phyloP scores from a whole-genome alignment of 768 basidiomycete genomes.

The Boletus rufocinnamomeus region DNA sequence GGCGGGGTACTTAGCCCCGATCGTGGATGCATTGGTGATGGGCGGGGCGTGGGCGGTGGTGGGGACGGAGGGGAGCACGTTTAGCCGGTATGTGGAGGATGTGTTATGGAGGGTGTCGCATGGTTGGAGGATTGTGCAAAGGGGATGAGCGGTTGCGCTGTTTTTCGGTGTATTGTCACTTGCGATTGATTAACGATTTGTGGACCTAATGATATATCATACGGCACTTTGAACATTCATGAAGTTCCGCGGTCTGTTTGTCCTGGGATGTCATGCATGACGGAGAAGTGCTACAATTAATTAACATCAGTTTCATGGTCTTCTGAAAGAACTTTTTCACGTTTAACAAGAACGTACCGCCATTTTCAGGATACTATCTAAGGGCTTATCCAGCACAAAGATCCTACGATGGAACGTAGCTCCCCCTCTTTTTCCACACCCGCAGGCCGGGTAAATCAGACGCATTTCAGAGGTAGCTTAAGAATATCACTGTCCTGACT shows the following conservation, averaged over 20 bases:
- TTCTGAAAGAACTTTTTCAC: no score
- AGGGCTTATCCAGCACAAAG: not conserved
- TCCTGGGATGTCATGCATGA: no score
- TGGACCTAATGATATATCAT: not conserved
- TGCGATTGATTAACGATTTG: not conserved
- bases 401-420: conserved; percentile 31
- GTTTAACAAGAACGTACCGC: not conserved
- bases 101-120: conserved; percentile 67
- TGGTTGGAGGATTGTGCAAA: conserved; percentile 49
- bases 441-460: conserved; percentile 25
- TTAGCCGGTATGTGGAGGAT: conserved; percentile 67
- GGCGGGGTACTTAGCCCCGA: conserved; percentile 52
- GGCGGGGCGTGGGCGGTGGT: conserved; percentile 57
- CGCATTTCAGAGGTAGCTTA: conserved; percentile 54
- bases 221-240: not conserved
- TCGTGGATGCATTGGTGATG: conserved; percentile 72
- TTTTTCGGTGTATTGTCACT: not conserved
- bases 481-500: conserved; percentile 48
- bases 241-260: no score
- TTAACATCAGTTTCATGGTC: no score
- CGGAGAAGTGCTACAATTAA: no score
- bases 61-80: conserved; percentile 76
- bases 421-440: conserved; percentile 21
- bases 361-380: conserved; percentile 13
- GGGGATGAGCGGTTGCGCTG: conserved; percentile 40